Evolutionary conservation across 23 red algal genomes (phyloP), one percentile per base, ranked within the genome.

Genomic region (Gracilaria caudata): DNA sequence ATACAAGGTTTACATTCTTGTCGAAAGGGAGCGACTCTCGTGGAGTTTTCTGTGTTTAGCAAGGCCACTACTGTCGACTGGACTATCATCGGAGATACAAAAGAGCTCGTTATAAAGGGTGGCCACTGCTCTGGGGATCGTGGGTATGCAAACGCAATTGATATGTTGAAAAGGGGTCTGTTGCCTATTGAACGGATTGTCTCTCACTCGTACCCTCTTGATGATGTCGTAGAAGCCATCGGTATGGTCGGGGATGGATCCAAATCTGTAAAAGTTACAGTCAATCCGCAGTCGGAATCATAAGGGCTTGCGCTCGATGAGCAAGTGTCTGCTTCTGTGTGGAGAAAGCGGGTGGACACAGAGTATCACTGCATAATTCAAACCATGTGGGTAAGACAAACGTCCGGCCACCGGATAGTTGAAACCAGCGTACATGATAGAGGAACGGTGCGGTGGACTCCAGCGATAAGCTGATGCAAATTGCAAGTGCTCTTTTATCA

Each of bases 11-110:
- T 96, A 14, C 64, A 86, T 23, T 57, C 73, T 53, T 82, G 84
- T 79, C 72, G 87, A 38, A 96, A 96, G 53, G 83, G 49, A 44
- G 94, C 80, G 49, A 73, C 68, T 47, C 87, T 96, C 49, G 87
- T 96, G 2, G 86, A 91, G 64, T 96, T 92, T 54, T 88, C 83
- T 34, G 94, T 96, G 34, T 96, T 96, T 79, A 75, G 54, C 30
- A 87, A 85, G 30, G 56, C 64, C 17, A 83, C 81, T 0, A 66
- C 72, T 26, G 82, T 92, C 0, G 94, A 96, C 76, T 96, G 94
- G 94, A 92, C 77, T 6, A 73, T 92, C 6, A 92, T 96, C 61
- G 87, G 94, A 17, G 94, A 96, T 87, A 96, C 94, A 14, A 81
- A 84, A 35, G 86, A 92, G 47, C 77, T 96, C 19, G 80, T 86